Conservation (phyloP, 2,329 filamentous ascomycete genomes). For the Penicillium capsulatum region DNA sequence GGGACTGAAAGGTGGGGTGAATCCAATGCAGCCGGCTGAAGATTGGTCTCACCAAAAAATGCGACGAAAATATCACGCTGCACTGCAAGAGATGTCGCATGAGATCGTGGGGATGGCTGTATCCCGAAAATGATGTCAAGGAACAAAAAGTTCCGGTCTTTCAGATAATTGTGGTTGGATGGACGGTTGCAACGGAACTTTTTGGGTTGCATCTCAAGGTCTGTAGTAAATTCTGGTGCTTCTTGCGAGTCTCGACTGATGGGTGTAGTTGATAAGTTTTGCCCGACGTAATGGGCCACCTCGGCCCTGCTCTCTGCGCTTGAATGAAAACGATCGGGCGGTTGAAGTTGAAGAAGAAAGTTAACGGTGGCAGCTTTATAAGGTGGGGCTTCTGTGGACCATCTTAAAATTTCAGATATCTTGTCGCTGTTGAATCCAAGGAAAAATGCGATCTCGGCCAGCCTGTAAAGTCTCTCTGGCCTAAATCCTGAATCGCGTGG, state of each 20-base stretch:
- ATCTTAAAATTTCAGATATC: slow-evolving; percentile 1
- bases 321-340: slow-evolving; percentile 3
- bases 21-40: neutral
- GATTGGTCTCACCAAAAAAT: slow-evolving; percentile 6
- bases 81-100: slow-evolving; percentile 2
- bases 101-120: neutral
- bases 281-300: slow-evolving; percentile 1
- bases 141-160: slow-evolving; percentile 4
- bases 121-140: slow-evolving; percentile 1
- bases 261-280: neutral
- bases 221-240: slow-evolving; percentile 3
- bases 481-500: neutral
- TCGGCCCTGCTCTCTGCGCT: neutral
- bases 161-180: slow-evolving; percentile 3
- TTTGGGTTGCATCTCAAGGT: slow-evolving; percentile 2
- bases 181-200: slow-evolving; percentile 3
- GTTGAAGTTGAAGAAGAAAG: slow-evolving; percentile 6
- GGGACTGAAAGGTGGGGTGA: neutral
- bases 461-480: slow-evolving; percentile 3
- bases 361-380: slow-evolving; percentile 3
- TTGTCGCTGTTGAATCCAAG: slow-evolving; percentile 3
- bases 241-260: slow-evolving; percentile 1
- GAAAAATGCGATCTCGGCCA: slow-evolving; percentile 4
- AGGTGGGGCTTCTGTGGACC: neutral
- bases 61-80: slow-evolving; percentile 5